Base-by-base conservation (phyloP, 2,329 filamentous ascomycete species). In the Trichoderma citrinoviride region DNA sequence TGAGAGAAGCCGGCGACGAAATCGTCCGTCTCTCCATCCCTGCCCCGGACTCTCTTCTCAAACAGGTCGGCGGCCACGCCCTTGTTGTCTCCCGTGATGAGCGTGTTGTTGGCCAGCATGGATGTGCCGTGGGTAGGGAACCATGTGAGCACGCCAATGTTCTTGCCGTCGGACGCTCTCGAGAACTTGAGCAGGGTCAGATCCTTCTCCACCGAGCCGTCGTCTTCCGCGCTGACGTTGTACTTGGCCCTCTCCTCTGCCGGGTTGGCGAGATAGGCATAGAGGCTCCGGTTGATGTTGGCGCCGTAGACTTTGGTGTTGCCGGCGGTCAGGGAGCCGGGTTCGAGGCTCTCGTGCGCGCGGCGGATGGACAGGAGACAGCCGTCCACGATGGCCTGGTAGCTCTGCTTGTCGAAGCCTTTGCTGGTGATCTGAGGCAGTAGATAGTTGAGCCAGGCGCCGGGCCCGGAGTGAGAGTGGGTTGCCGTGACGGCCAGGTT, bases 1-100 rank as follows among this genome's bases (percentile, higher is more conserved):
- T 97, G 93, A 1, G 92, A 95, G 77, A 97, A 97, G 12, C 92
- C 93, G 3, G 93, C 92, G 1, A 97, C 90, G 70, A 96, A 96
- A 12, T 83, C 84, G 1, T 85, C 80, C 0, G 85, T 82, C 50
- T 86, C 87, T 49, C 84, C 85, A 12, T 79, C 80, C 3, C 77
- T 72, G 29, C 83, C 80, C 5, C 79, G 79, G 64, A 90, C 84
- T 47, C 85, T 85, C 70, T 91, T 86, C 75, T 97, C 93, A 68
- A 97, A 90, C 6, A 96, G 81, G 70, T 89, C 87, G 3, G 92
- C 91, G 0, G 93, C 93, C 5, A 97, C 90, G 5, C 93, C 93
- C 78, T 97, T 97, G 81, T 97, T 97, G 75, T 97, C 93, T 29
- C 92, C 93, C 3, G 91, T 89, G 54, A 96, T 87, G 7, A 96